Evolutionary conservation across 805 yeast genomes (phyloP).

Genomic region (Cyberlindnera lachancei): DNA sequence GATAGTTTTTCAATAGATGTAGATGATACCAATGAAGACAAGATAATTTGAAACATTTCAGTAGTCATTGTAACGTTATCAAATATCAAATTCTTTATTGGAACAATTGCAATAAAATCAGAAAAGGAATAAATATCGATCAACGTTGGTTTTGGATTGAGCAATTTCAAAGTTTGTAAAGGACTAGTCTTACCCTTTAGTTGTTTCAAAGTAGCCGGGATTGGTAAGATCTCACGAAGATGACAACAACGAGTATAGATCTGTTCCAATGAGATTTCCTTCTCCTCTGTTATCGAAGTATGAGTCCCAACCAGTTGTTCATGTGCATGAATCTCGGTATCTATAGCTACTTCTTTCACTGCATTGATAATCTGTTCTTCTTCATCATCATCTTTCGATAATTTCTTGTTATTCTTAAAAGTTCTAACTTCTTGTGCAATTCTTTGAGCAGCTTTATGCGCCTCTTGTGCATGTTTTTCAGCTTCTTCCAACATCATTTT

Average conservation of each 20-base stretch:
- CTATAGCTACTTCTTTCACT: constrained; percentile 37
- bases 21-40: constrained; percentile 63
- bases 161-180: constrained; percentile 57
- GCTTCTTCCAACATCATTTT: constrained; percentile 49
- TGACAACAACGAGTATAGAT: constrained; percentile 92
- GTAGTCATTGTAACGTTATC: constrained; percentile 72
- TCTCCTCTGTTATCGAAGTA: constrained; percentile 23
- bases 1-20: constrained; percentile 64
- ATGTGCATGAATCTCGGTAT: constrained; percentile 62
- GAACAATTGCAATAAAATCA: constrained; percentile 82
- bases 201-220: constrained; percentile 81
- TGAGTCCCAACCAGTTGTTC: too few species aligned
- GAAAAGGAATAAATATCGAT: constrained; percentile 84
- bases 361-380: constrained; percentile 14
- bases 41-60: constrained; percentile 70
- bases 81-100: constrained; percentile 63
- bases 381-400: constrained; percentile 21
- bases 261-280: constrained; percentile 40
- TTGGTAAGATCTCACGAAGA: constrained; percentile 83
- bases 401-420: constrained; percentile 26
- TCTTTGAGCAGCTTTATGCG: constrained; percentile 62
- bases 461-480: constrained; percentile 67
- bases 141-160: constrained; percentile 86
- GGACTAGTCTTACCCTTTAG: constrained; percentile 73
- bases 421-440: constrained; percentile 58